Conservation (phyloP, 1,139 yeast species). For the Taphrina populina region DNA sequence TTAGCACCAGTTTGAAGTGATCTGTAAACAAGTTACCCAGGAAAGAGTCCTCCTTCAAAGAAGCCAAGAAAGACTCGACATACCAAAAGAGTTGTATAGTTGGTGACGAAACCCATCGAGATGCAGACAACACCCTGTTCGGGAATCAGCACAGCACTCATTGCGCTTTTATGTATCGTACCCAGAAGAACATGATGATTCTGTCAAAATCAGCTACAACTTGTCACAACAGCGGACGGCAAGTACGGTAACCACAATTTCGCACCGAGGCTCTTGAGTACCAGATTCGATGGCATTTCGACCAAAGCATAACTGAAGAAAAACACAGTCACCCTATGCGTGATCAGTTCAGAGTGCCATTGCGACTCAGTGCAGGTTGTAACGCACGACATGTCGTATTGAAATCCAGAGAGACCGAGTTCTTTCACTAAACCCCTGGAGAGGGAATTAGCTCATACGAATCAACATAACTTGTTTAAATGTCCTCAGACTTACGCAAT, state of each 20-base stretch:
- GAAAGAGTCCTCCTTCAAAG: constrained; percentile 92
- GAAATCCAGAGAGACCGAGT: constrained; percentile 49
- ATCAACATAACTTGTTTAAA: constrained; percentile 47
- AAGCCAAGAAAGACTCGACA: constrained; percentile 74
- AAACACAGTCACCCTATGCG: constrained; percentile 65
- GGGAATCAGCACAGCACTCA: constrained; percentile 40
- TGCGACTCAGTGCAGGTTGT: too few species aligned
- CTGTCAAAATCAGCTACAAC: too few species aligned
- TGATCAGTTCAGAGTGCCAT: too few species aligned
- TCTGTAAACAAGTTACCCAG: constrained; percentile 84
- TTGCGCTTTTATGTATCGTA: too few species aligned
- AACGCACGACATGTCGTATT: too few species aligned
- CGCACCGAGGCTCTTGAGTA: constrained; percentile 61
- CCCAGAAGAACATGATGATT: too few species aligned
- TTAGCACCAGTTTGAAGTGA: too few species aligned
- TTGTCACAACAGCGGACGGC: too few species aligned
- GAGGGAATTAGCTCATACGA: neutral
- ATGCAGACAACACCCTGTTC: constrained; percentile 45
- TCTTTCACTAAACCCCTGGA: neutral
- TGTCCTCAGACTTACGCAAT: constrained; percentile 54
- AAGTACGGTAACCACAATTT: constrained; percentile 51
- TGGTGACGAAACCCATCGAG: constrained; percentile 55
- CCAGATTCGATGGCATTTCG: constrained; percentile 66
- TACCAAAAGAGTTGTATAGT: constrained; percentile 58
- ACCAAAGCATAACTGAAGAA: constrained; percentile 69